Percentiles rank a stretch among this genome's conserved stretches.
phyloP scores from a whole-genome alignment of 2,329 filamentous ascomycete genomes.

The Diaporthe batatas region DNA sequence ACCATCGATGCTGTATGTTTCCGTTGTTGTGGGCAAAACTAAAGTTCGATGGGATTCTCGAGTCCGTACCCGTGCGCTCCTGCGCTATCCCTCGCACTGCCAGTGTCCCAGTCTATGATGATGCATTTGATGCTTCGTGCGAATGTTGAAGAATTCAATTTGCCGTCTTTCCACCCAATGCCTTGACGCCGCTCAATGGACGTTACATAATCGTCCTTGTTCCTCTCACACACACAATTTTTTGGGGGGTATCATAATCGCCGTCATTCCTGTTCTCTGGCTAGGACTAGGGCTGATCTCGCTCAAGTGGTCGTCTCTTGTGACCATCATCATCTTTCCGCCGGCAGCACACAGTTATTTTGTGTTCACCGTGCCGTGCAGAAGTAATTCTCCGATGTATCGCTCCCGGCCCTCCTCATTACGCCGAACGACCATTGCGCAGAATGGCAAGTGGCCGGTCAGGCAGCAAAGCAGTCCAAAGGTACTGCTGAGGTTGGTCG shows the following conservation, averaged over 20 bases:
- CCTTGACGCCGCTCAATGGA: not conserved
- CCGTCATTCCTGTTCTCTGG: constrained; percentile 18
- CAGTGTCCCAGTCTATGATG: constrained; percentile 31
- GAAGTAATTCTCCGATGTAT: not conserved
- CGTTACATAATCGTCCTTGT: not conserved
- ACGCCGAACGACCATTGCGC: too few relatives aligned
- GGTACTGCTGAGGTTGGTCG: not conserved
- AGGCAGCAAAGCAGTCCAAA: not conserved
- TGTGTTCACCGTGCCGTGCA: not conserved
- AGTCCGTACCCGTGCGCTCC: constrained; percentile 1
- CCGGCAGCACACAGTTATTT: not conserved
- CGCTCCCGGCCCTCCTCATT: not conserved
- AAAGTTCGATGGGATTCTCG: not conserved
- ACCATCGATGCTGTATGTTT: constrained; percentile 15
- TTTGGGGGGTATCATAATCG: constrained; percentile 31
- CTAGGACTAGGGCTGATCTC: not conserved
- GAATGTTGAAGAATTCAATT: constrained; percentile 32
- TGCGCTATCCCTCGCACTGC: not conserved
- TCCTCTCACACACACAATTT: constrained; percentile 6
- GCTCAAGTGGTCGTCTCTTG: constrained; percentile 5
- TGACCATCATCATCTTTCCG: constrained; percentile 14
- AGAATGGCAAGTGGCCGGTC: not conserved
- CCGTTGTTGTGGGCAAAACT: not conserved
- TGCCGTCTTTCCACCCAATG: constrained; percentile 19
- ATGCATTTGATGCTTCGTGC: constrained; percentile 24